Evolutionary conservation across 2,329 filamentous ascomycete species (phyloP), one percentile per base, ranked within the genome.

Genomic region (Mycogone perniciosa): DNA sequence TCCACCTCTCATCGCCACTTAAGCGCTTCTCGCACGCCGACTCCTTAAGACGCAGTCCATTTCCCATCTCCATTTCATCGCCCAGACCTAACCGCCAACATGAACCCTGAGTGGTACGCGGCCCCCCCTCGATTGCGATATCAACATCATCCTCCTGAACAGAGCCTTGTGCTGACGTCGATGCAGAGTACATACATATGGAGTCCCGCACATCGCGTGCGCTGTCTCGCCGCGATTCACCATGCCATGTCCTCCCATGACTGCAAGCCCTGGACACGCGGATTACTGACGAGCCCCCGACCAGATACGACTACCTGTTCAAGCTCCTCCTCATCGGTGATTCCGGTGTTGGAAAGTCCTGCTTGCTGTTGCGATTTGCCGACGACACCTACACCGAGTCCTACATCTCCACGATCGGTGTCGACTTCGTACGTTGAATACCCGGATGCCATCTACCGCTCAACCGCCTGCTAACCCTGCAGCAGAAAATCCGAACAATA

Each of bases 251-350:
- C n/a, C n/a, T 9, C n/a, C 3, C n/a, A 41, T 20, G 39, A 40
- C 45, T 44, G 38, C 39, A 5, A 40, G 20, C 29, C 29, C 35
- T 6, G 42, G 27, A 20, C 20, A 20, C 11, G 48, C 46, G 31
- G 38, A 8, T 44, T 43, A 30, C 62, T 67, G 55, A 67, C 61
- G 33, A 47, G 20, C 51, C 50, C 46, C 39, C 49, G 4, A 44
- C 48, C 68, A 97, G 93, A 93, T 99, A 99, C 88, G 93, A 99
- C 73, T 99, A 99, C 75, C 90, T 99, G 68, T 99, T 99, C 85
- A 99, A 99, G 85, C 90, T 99, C 61, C 89, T 99, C 75, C 92
- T 99, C 79, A 99, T 99, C 84, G 93, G 93, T 75, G 93, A 99
- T 74, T 99, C 93, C 72, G 93, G 93, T 84, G 93, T 99, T 68